Evolutionary conservation across 352 stramenopile species (phyloP), one percentile per base, ranked within the genome.

Genomic region (Pythium sukuiense): DNA sequence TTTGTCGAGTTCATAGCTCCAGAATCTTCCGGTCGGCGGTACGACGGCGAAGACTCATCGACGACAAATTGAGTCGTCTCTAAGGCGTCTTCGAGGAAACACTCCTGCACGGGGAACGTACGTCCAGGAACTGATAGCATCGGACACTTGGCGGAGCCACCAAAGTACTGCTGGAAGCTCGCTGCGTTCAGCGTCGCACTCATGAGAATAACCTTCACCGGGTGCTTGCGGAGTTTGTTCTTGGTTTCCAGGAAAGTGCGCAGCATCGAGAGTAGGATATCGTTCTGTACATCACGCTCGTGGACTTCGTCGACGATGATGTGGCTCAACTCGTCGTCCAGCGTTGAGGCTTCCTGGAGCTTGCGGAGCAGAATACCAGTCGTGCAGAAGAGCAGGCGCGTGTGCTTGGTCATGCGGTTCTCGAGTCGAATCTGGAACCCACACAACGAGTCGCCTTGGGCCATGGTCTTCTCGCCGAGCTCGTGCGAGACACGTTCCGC

Each of bases 221-320:
- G 90, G 32, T 62, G 77, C 18, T 71, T 74, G 55, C 71, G 76
- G 41, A 57, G 63, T 12, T 71, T 59, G 37, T 87, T 87, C 14
- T 77, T 66, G 20, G 84, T 71, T 20, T 75, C 63, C 1, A 99
- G 69, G 39, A 91, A 81, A 59, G 94, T 73, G 32, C 93, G 88
- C 46, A 99, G 71, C 68, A 98, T 92, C 29, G 92, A 91, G 6
- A 98, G 65, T 24, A 98, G 66, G 43, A 98, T 92, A 53, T 98
- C 92, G 14, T 83, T 97, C 63, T 97, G 92, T 16, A 97, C 74
- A 66, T 98, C 89, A 18, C 97, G 84, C 76, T 99, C 98, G 71
- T 99, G 96, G 30, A 99, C 96, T 74, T 99, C 97, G 73, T 99
- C 98, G 16, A 99, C 89, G 54, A 99, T 95, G 56, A 99, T 88